A percentile compares a stretch with the other conserved stretches of the same genome.
These are phyloP conservation scores for Nigrospora osmanthi DNA, from an alignment of 2,329 filamentous ascomycete genomes.

Conservation along the genomic window DNA sequence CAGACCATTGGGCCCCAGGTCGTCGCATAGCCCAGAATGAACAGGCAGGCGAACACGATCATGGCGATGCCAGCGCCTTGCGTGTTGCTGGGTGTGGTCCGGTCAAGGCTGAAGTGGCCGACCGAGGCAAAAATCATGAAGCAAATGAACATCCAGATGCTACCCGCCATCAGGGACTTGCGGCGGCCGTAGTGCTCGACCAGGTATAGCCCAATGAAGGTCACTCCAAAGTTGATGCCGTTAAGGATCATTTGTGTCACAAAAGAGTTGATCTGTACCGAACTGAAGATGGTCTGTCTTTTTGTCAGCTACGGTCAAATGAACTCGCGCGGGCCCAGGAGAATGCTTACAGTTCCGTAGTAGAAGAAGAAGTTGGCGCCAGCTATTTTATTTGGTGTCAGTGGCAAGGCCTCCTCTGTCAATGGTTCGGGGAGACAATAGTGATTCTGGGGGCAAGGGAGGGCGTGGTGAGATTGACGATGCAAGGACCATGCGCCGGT, in stretches of 20 bases:
- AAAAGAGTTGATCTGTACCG: constrained; percentile 48
- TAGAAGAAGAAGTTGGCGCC: constrained; percentile 63
- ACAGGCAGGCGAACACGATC: constrained; percentile 56
- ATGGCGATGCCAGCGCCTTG: constrained; percentile 46
- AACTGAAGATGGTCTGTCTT: constrained; percentile 30
- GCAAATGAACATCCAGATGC: constrained; percentile 51
- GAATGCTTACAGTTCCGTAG: constrained; percentile 44
- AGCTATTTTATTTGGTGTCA: constrained; percentile 14
- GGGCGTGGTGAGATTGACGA: too few relatives aligned
- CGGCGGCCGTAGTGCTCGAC: constrained; percentile 61
- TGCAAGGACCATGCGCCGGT: too few relatives aligned
- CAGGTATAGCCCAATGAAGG: constrained; percentile 62
- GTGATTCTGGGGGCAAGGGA: too few relatives aligned
- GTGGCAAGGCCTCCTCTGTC: too few relatives aligned
- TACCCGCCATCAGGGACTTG: constrained; percentile 53
- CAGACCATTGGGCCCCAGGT: constrained; percentile 62
- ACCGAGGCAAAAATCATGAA: constrained; percentile 51
- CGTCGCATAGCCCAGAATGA: constrained; percentile 58
- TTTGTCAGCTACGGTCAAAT: not conserved
- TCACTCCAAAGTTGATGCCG: constrained; percentile 59
- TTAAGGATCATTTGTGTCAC: constrained; percentile 61
- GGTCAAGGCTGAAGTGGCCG: constrained; percentile 39
- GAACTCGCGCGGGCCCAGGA: too few relatives aligned
- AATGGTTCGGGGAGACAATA: too few relatives aligned
- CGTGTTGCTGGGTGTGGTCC: constrained; percentile 22